These are phyloP conservation scores for Puccinia horiana DNA, from an alignment of 1,284 basidiomycete genomes.

Conservation along the genomic window DNA sequence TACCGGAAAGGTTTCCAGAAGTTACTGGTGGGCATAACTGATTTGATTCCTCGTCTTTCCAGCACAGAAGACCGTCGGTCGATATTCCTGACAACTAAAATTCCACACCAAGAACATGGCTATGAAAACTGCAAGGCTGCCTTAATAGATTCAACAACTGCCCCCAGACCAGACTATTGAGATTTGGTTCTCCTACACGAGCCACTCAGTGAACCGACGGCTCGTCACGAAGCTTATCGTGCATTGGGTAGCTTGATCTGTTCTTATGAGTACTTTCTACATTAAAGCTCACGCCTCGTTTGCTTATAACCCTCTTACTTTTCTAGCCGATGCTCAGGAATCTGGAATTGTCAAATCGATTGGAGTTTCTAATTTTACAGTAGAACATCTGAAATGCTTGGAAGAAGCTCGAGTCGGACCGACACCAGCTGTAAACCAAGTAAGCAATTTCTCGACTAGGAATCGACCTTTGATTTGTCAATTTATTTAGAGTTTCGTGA, in stretches of 20 bases:
- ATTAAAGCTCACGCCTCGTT: too few relatives aligned
- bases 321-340: slow-evolving; percentile 64
- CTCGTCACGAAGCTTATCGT: slow-evolving; percentile 66
- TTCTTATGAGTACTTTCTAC: too few relatives aligned
- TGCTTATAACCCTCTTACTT: background rate
- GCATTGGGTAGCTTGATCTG: background rate
- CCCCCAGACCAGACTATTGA: slow-evolving; percentile 63
- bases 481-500: too few relatives aligned
- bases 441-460: slow-evolving; percentile 64
- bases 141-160: slow-evolving; percentile 51
- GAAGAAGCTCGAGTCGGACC: slow-evolving; percentile 65
- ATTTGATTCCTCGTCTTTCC: too few relatives aligned
- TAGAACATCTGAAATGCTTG: slow-evolving; percentile 78
- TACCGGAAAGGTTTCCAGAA: too few relatives aligned
- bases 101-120: slow-evolving; percentile 53
- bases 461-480: background rate
- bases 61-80: slow-evolving; percentile 62
- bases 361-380: slow-evolving; percentile 74
- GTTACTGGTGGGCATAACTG: too few relatives aligned
- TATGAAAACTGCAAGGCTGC: slow-evolving; percentile 51
- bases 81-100: slow-evolving; percentile 66
- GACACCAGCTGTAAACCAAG: slow-evolving; percentile 75
- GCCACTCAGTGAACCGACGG: slow-evolving; percentile 65
- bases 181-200: slow-evolving; percentile 78
- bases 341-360: slow-evolving; percentile 71